Evolutionary conservation across 1,284 basidiomycete genomes (phyloP), one percentile per base, ranked within the genome.

Genomic region (Entoloma clypeatum): DNA sequence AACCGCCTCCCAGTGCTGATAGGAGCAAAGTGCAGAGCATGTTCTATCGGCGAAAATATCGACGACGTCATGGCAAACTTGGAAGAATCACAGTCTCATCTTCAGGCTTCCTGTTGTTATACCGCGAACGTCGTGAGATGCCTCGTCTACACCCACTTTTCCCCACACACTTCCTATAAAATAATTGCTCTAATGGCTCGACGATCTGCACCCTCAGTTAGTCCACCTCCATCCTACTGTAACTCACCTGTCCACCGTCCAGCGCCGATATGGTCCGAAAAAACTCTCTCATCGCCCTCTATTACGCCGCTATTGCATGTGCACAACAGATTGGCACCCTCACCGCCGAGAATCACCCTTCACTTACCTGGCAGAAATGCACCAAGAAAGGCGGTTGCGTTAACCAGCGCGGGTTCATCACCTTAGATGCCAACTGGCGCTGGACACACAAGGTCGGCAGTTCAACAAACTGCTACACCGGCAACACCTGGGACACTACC

Each of bases 391-490:
- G 71, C 26, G 49, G 57, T 35, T 74, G 72, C 62, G 63, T 61
- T 4, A 60, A 57, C 23, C 43, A 56, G 24, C 32, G 38, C 8
- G 58, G 61, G 7, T 49, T 61, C 17, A 59, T 77, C 36, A 67
- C 69, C 6, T 59, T 77, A 44, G 74, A 77, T 54, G 47, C 71
- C 43, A 77, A 76, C 65, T 77, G 72, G 70, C 69, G 74, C 44
- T 75, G 72, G 72, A 43, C 67, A 3, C 75, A 76, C 56, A 54
- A 58, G 32, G 64, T 63, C 39, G 54, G 54, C 36, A 62, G 62
- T 37, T 67, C 56, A 56, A 70, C 68, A 45, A 77, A 77, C 63
- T 78, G 75, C 61, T 77, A 75, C 62, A 75, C 71, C 47, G 74
- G 75, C 17, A 74, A 75, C 62, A 55, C 58, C 7, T 75, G 73